These are phyloP conservation scores for Echria macrotheca DNA, from an alignment of 495 filamentous ascomycete genomes.

Conservation along the genomic window DNA sequence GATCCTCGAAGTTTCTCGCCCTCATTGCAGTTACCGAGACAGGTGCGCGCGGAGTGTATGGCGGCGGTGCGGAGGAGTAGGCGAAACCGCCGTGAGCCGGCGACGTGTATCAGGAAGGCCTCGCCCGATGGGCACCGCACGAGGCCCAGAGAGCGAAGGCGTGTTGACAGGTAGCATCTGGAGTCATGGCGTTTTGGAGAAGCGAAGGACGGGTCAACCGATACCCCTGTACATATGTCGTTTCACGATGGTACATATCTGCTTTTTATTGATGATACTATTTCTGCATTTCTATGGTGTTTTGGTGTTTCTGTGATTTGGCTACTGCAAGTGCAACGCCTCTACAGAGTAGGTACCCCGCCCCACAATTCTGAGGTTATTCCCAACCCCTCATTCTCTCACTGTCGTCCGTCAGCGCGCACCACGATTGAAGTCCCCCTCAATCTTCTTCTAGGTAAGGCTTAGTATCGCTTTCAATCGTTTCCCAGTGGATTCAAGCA, in stretches of 20 bases:
- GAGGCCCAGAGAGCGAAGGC: conserved; percentile 32
- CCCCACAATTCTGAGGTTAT: not conserved
- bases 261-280: conserved; percentile 7
- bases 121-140: conserved; percentile 27
- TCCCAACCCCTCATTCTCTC: not conserved
- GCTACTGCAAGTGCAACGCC: not conserved
- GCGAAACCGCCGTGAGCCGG: conserved; percentile 30
- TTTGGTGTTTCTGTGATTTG: not conserved
- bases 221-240: conserved; percentile 22
- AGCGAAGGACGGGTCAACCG: conserved; percentile 15
- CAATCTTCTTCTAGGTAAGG: too few species aligned
- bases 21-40: conserved; percentile 9
- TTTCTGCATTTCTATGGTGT: not conserved
- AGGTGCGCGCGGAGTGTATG: conserved; percentile 23
- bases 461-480: too few species aligned
- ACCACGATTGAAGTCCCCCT: too few species aligned
- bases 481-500: too few species aligned
- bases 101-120: conserved; percentile 38
- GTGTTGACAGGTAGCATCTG: conserved; percentile 17
- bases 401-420: not conserved
- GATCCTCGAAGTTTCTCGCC: conserved; percentile 18
- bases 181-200: conserved; percentile 22
- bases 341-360: not conserved
- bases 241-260: conserved; percentile 21
- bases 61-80: conserved; percentile 27